phyloP scores from a whole-genome alignment of 2,329 filamentous ascomycete species.

The Penicillium psychrosexuale region DNA sequence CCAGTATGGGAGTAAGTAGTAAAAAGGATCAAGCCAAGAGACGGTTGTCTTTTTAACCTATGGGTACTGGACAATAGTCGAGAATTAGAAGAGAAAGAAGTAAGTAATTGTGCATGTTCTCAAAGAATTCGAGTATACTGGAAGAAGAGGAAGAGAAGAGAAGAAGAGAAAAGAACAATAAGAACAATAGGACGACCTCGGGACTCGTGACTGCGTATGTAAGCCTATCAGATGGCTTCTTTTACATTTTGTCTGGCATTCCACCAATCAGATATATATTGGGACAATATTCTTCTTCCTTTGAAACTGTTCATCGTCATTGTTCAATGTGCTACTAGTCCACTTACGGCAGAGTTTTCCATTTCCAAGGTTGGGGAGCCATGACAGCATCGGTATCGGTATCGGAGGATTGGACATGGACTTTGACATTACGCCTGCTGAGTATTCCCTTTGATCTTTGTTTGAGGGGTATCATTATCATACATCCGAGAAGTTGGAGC shows the following conservation, averaged over 20 bases:
- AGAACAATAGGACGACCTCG: background rate
- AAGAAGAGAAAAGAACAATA: background rate
- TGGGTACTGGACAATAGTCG: background rate
- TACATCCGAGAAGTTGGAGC: constrained; percentile 1
- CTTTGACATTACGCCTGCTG: background rate
- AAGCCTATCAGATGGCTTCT: background rate
- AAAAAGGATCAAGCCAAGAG: background rate
- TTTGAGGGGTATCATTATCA: constrained; percentile 14
- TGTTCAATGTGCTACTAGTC: background rate
- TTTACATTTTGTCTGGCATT: background rate
- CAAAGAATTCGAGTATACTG: background rate
- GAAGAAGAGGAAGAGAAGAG: background rate
- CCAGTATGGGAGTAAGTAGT: background rate
- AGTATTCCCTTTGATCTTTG: constrained; percentile 5
- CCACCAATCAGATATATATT: background rate
- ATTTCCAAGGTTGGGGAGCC: background rate
- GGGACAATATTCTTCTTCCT: background rate
- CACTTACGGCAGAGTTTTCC: background rate
- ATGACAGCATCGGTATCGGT: background rate
- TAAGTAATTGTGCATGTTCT: background rate
- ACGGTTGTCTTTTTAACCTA: background rate
- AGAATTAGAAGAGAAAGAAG: background rate
- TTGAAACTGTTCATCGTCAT: background rate
- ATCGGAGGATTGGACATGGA: background rate
- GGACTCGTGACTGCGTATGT: constrained; percentile 4